Percentiles rank a stretch among this genome's conserved stretches.
Evolutionary conservation across 495 filamentous ascomycete species (phyloP).

Genomic region (Neurospora sp.): DNA sequence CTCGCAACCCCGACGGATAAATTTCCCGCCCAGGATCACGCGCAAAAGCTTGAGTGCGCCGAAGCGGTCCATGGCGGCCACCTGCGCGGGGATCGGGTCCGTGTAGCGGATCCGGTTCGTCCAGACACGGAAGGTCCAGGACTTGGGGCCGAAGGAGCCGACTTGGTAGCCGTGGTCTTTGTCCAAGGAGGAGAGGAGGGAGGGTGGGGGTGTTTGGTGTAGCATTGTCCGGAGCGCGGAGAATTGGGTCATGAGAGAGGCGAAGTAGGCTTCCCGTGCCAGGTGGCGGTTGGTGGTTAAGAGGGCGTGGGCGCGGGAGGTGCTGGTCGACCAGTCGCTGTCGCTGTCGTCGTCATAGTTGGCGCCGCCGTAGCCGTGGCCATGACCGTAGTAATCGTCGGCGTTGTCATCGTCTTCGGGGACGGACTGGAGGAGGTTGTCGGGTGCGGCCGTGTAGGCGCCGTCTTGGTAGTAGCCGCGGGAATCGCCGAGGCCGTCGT

Average conservation of each 20-base stretch:
- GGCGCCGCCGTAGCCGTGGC: slow-evolving; percentile 3
- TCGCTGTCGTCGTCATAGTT: not conserved
- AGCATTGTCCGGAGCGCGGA: slow-evolving; percentile 47
- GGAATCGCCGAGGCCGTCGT: slow-evolving; percentile 34
- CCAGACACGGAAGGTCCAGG: slow-evolving; percentile 39
- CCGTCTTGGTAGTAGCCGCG: slow-evolving; percentile 60
- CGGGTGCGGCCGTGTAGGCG: slow-evolving; percentile 52
- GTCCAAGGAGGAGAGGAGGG: slow-evolving; percentile 31
- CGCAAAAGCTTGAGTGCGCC: slow-evolving; percentile 48
- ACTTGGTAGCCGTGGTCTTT: slow-evolving; percentile 48
- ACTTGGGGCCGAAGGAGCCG: slow-evolving; percentile 31
- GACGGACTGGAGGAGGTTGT: slow-evolving; percentile 1
- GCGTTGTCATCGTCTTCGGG: slow-evolving; percentile 5
- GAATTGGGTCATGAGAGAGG: slow-evolving; percentile 51
- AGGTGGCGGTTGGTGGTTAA: slow-evolving; percentile 41
- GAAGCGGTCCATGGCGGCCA: slow-evolving; percentile 57
- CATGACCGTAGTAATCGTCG: slow-evolving; percentile 1
- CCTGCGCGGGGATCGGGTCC: slow-evolving; percentile 55
- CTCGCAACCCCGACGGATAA: slow-evolving; percentile 35
- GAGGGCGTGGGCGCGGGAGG: slow-evolving; percentile 11
- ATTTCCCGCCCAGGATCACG: slow-evolving; percentile 32
- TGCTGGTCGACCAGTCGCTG: not conserved
- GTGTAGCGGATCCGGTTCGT: slow-evolving; percentile 37
- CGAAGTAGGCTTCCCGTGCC: slow-evolving; percentile 48
- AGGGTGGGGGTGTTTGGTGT: slow-evolving; percentile 40